Evolutionary conservation across 2,329 filamentous ascomycete species (phyloP).

Genomic region (Ophiognomonia clavigignenti-juglandacearum): DNA sequence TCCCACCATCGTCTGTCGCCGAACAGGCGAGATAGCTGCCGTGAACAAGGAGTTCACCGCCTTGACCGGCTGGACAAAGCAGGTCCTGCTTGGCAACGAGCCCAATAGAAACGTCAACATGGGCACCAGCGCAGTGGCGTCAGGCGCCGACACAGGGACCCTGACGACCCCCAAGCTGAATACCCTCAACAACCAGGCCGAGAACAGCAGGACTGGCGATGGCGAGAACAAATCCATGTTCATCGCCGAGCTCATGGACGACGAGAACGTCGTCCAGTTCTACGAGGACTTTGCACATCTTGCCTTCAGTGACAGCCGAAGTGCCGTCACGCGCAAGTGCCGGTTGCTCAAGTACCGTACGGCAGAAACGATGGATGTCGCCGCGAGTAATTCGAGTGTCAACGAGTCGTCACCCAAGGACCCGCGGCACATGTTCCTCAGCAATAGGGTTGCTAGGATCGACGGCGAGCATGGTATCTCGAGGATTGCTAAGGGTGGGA

Average conservation of each 20-base stretch:
- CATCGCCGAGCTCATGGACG: conserved; percentile 86
- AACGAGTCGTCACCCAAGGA: conserved; percentile 42
- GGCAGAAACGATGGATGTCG: conserved; percentile 49
- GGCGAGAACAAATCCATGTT: conserved; percentile 73
- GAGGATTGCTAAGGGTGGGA: conserved; percentile 77
- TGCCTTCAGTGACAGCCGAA: conserved; percentile 85
- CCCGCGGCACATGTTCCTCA: conserved; percentile 44
- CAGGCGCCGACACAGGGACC: conserved; percentile 35
- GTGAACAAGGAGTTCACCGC: conserved; percentile 97
- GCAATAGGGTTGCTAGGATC: conserved; percentile 56
- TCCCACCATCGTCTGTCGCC: conserved; percentile 84
- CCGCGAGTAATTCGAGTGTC: conserved; percentile 19
- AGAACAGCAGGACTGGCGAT: conserved; percentile 33
- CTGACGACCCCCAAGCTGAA: conserved; percentile 48
- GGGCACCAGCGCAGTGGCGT: conserved; percentile 43
- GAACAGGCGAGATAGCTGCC: conserved; percentile 90
- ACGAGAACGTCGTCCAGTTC: conserved; percentile 88
- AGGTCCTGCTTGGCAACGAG: conserved; percentile 81
- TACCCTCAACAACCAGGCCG: conserved; percentile 33
- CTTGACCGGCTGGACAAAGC: conserved; percentile 88
- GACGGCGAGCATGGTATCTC: conserved; percentile 76
- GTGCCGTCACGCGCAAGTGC: conserved; percentile 77
- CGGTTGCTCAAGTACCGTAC: conserved; percentile 87
- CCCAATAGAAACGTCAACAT: conserved; percentile 84
- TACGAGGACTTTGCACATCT: conserved; percentile 93